phyloP scores from a whole-genome alignment of 2,329 filamentous ascomycete genomes.

The Periconia digitata region DNA sequence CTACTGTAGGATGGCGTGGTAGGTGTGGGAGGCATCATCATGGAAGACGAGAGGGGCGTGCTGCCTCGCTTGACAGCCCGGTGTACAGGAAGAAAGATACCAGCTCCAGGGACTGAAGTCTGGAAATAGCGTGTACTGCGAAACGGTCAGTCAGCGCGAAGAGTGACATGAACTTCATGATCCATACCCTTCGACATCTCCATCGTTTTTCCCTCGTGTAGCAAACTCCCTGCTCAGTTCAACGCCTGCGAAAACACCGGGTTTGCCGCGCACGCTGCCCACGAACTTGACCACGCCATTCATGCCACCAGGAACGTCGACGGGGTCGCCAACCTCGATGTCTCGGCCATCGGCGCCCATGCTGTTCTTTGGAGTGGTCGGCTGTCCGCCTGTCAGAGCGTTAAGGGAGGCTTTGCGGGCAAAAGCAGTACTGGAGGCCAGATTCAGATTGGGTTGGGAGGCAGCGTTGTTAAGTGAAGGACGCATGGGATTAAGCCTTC shows the following conservation, averaged over 20 bases:
- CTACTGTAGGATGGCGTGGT: conserved; percentile 70
- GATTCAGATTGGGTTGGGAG: conserved; percentile 46
- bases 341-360: conserved; percentile 53
- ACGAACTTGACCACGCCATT: conserved; percentile 86
- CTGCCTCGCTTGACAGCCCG: conserved; percentile 73
- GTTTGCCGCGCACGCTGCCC: conserved; percentile 83
- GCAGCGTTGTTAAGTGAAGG: conserved; percentile 45
- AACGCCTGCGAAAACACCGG: conserved; percentile 87
- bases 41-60: conserved; percentile 44
- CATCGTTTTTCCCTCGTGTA: conserved; percentile 86
- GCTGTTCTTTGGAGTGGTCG: conserved; percentile 41
- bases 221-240: conserved; percentile 84
- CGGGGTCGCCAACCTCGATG: conserved; percentile 75
- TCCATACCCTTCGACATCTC: conserved; percentile 88
- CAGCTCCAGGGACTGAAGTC: conserved; percentile 75
- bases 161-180: not conserved
- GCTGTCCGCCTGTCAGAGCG: conserved; percentile 60
- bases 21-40: conserved; percentile 54
- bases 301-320: conserved; percentile 95
- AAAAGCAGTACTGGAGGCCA: conserved; percentile 51
- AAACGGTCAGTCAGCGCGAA: conserved; percentile 9
- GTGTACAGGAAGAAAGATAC: conserved; percentile 88
- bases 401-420: conserved; percentile 70
- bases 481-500: conserved; percentile 40
- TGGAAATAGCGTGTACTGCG: conserved; percentile 71